A percentile compares a stretch with the other conserved stretches of the same genome.
Evolutionary conservation across 148 eudicot species (phyloP).

Genomic region (Fagopyrum tataricum): DNA sequence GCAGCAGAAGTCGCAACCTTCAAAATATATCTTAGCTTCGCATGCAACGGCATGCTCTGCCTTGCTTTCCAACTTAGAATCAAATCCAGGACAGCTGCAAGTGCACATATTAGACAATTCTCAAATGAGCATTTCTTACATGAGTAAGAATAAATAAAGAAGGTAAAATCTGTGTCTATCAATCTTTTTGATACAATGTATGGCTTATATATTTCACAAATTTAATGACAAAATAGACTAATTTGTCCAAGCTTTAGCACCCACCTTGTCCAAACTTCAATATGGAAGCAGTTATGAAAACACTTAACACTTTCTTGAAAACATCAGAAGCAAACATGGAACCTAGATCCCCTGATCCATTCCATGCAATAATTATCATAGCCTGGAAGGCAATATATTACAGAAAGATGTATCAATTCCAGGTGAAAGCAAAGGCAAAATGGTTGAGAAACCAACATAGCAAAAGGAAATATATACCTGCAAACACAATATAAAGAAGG

Average conservation of each 20-base stretch:
- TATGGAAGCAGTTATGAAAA: slow-evolving; percentile 93
- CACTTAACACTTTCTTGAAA: slow-evolving; percentile 79
- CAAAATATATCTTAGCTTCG: slow-evolving; percentile 76
- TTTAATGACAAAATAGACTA: neutral
- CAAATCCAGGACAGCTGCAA: slow-evolving; percentile 82
- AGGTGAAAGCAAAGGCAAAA: neutral
- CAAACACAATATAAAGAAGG: slow-evolving; percentile 77
- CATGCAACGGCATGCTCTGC: slow-evolving; percentile 79
- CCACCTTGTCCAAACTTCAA: slow-evolving; percentile 85
- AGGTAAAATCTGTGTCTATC: neutral
- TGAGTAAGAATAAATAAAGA: neutral
- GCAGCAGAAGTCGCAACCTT: slow-evolving; percentile 89
- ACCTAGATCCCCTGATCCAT: slow-evolving; percentile 71
- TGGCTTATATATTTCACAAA: neutral
- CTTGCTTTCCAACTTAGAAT: slow-evolving; percentile 87
- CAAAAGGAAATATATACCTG: slow-evolving; percentile 43
- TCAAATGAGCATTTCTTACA: neutral
- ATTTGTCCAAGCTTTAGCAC: slow-evolving; percentile 12
- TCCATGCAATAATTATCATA: slow-evolving; percentile 97
- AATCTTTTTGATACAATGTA: neutral
- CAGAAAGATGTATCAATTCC: neutral
- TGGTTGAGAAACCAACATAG: neutral
- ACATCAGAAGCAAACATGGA: slow-evolving; percentile 50
- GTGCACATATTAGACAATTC: neutral
- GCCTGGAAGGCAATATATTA: slow-evolving; percentile 36